Conservation (phyloP, 305 asterid genomes). For the Petunia hybrid region DNA sequence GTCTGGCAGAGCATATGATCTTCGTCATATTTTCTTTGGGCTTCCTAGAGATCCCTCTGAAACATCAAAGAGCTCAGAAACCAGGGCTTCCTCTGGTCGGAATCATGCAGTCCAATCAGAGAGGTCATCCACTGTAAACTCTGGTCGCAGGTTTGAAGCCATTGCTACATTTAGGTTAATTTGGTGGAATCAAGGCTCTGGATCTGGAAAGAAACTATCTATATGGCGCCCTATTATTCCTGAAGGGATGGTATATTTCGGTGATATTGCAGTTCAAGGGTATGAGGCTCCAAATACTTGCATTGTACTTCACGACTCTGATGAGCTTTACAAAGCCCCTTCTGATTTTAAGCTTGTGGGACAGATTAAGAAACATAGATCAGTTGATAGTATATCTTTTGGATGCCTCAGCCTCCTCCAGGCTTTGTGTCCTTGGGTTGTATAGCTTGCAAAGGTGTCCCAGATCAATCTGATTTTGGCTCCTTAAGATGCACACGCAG, state of each 20-base stretch:
- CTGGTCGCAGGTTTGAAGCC: conserved; percentile 77
- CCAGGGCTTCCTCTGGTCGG: conserved; percentile 55
- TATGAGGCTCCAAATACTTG: conserved; percentile 92
- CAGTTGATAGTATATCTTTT: conserved; percentile 72
- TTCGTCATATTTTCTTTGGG: conserved; percentile 71
- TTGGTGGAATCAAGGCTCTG: conserved; percentile 98
- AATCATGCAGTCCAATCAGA: conserved; percentile 62
- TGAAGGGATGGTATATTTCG: conserved; percentile 86
- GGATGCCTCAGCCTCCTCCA: conserved; percentile 98
- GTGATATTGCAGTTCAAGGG: conserved; percentile 95
- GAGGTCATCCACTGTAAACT: conserved; percentile 65
- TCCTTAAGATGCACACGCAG: conserved; percentile 91
- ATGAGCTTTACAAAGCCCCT: conserved; percentile 72
- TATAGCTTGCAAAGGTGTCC: conserved; percentile 81
- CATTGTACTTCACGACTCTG: conserved; percentile 79
- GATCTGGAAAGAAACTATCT: conserved; percentile 85
- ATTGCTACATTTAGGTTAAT: conserved; percentile 83
- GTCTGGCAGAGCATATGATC: conserved; percentile 75
- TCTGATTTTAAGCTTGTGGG: conserved; percentile 82
- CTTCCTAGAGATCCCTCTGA: conserved; percentile 56
- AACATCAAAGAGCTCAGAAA: conserved; percentile 49
- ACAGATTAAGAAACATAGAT: conserved; percentile 70
- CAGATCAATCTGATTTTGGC: conserved; percentile 76
- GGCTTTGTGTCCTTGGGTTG: conserved; percentile 93
- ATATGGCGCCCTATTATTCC: conserved; percentile 95